Base-by-base conservation (phyloP, 108 stramenopile genomes). In the Skeletonema menzelii region DNA sequence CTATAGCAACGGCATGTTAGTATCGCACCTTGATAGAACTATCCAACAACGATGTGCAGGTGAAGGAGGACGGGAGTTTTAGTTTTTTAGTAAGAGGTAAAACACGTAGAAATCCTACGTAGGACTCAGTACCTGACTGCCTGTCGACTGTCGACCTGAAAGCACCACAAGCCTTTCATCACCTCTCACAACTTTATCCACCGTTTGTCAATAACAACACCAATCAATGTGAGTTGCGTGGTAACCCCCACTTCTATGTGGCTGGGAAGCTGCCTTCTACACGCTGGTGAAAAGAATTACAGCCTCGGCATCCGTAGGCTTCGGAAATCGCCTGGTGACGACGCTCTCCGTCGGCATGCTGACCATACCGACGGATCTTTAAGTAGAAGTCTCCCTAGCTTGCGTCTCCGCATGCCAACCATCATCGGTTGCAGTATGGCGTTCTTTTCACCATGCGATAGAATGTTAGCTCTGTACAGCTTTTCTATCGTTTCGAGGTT, bases 231-330 rank as follows among this genome's bases (percentile, higher is more conserved):
- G 90, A 91, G 90, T 91, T 84, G 90, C 61, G 86, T 77, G 69
- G 86, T 83, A 79, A 79, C 85, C 84, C 82, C 83, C 73, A 30
- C 74, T 56, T 40, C 57, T 7, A 42, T 34, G 70, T 72, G 72
- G 80, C 47, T 65, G 79, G 77, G 87, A 80, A 76, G 87, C 90
- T 91, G 90, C 90, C 90, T 88, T 91, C 90, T 91, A 72, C 90
- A 91, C 90, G 73, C 46, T 56, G 70, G 63, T 67, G 42, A 60
- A 64, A 71, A 27, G 64, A 65, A 65, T 27, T 20, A 26, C 17
- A n/a, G 19, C 22, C 20, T 8, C 8, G 49, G 49, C 49, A 53
- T 53, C 22, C 20, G 49, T 22, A 53, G 49, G 49, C 49, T 22
- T 7, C 8, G 20, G 49, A 0, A 20, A 53, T 22, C 22, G 49